Base-by-base conservation (phyloP, 225 moss, liverwort and hornwort genomes). In the Physcomitrellopsis africana region DNA sequence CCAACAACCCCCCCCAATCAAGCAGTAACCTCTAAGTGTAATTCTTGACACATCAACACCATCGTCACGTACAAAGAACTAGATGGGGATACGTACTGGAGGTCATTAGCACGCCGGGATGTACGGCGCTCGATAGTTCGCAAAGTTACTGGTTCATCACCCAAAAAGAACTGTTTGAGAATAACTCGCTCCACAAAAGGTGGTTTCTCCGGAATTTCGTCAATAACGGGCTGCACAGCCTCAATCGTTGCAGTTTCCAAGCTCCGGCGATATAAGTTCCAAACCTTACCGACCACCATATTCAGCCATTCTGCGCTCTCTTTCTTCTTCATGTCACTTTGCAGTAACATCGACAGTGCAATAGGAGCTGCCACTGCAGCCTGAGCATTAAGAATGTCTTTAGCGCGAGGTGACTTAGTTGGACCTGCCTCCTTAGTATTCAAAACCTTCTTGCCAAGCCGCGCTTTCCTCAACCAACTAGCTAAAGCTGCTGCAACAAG, bases 291-390 rank as follows among this genome's bases (percentile, higher is more conserved):
- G 61, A 95, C 63, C 27, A 99, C 86, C 99, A 99, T 99, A 62
- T 99, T 99, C 74, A 99, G 74, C 99, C 99, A 99, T 77, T 99
- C 99, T 45, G 92, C 95, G 56, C 93, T 93, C 80, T 99, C 99
- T 67, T 93, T 99, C 83, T 88, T 90, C 70, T 90, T 84, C 47
- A 91, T 78, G 0, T 91, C 87, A 62, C 89, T 87, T 65, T 92
- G 94, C 72, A 99, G 68, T 32, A 99, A 86, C 74, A 90, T 81
- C 41, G 94, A 91, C 18, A 94, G 79, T 45, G 89, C 94, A 78
- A 91, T 77, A 17, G 92, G 94, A 51, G 90, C 87, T 67, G 88
- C 83, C 63, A 86, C 85, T 68, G 85, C 85, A 81, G 88, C 78
- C 76, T 61, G 81, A 65, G 85, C 88, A 73, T 37, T 37, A 58